Conservation (phyloP, 2,329 filamentous ascomycete genomes). For the Gliomastix tumulicola region DNA sequence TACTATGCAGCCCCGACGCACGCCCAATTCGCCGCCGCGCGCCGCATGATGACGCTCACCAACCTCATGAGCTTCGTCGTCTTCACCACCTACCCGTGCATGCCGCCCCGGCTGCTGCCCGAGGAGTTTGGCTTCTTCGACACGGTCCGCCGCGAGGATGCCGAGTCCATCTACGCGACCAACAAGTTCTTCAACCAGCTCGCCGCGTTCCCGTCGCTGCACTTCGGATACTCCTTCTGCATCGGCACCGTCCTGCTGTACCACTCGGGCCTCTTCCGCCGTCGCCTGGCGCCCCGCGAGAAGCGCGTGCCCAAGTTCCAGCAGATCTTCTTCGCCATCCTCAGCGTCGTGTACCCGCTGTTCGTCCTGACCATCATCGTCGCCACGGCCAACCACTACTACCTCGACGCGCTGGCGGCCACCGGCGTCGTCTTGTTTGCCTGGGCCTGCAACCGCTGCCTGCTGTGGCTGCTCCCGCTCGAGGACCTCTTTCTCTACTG, state of each 20-base stretch:
- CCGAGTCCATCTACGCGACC: conserved; percentile 41
- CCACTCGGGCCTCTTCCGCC: conserved; percentile 58
- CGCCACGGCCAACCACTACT: conserved; percentile 66
- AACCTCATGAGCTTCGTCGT: conserved; percentile 53
- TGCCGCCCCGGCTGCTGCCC: conserved; percentile 54
- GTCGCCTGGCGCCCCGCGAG: conserved; percentile 42
- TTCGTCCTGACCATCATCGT: conserved; percentile 62
- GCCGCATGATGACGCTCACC: conserved; percentile 52
- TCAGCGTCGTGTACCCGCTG: conserved; percentile 57
- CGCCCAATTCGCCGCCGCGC: conserved; percentile 24
- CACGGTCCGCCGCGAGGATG: conserved; percentile 42
- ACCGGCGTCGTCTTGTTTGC: conserved; percentile 56
- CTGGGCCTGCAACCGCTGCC: conserved; percentile 45
- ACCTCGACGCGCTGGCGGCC: conserved; percentile 64
- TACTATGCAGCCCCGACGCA: conserved; percentile 46
- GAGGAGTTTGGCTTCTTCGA: conserved; percentile 54
- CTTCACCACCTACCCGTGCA: conserved; percentile 57
- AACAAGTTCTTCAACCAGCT: conserved; percentile 50
- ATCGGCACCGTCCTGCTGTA: conserved; percentile 55
- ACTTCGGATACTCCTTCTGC: conserved; percentile 69
- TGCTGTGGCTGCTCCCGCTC: conserved; percentile 57
- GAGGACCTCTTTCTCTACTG: conserved; percentile 63
- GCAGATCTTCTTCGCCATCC: conserved; percentile 21
- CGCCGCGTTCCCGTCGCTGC: conserved; percentile 69
- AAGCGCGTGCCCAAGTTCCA: conserved; percentile 31